Evolutionary conservation across 164 flowering plant species (phyloP), one percentile per base, ranked within the genome.

Genomic region (Vitis amurensis): DNA sequence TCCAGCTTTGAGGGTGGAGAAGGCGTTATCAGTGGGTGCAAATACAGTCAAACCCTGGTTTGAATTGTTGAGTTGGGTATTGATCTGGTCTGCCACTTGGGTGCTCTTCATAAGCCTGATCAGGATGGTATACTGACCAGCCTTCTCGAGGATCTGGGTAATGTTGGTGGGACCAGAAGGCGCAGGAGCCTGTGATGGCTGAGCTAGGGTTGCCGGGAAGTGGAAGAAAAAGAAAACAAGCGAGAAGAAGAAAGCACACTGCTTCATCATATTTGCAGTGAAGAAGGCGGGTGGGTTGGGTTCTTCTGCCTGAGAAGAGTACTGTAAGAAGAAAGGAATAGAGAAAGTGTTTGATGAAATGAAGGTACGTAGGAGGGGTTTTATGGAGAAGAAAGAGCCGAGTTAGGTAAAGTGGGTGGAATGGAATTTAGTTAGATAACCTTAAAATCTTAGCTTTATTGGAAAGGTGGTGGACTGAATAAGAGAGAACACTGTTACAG

Each of bases 21-120:
- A 94, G 56, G 95, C 92, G 50, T 72, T 77, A 51, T 94, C 94
- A 0, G 91, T 77, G 0, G 98, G 98, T 0, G 94, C 97, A 44
- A 93, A 85, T 0, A 93, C 4, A 64, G 97, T 91, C 1, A 93
- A 10, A 7, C 95, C 96, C 11, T 82, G 80, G 79, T 85, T 84
- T 55, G 96, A 77, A 72, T 83, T 84, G 83, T 87, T 90, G 73
- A 95, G 90, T 69, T 91, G 91, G 13, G 75, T 74, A 72, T 78
- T 72, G 74, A 95, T 83, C 66, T 85, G 96, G 68, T 81, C 84
- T 0, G 64, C 83, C 11, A 73, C 74, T 50, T 77, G 78, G 31
- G 91, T 87, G 64, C 62, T 67, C 29, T 73, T 68, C 48, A 85
- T 44, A 15, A 87, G 81, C 58, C 58, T 17, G 68, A 64, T 48